Percentiles rank a stretch among this genome's conserved stretches.
Evolutionary conservation across 768 basidiomycete species (phyloP).

Genomic region (Lactarius evosmus): DNA sequence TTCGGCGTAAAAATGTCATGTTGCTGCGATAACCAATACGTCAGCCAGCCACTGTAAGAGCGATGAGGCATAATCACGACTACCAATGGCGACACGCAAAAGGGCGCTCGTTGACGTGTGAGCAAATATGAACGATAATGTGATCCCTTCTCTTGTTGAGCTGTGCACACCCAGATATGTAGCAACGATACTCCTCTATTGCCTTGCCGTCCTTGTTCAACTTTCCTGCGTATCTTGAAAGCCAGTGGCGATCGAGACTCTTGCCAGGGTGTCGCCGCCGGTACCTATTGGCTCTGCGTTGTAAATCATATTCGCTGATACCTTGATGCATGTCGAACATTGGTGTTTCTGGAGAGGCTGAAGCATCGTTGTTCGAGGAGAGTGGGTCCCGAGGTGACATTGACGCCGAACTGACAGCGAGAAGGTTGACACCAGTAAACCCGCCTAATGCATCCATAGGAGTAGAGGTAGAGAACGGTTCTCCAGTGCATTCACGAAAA

Average conservation of each 20-base stretch:
- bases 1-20: constrained; percentile 65
- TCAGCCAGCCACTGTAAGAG: constrained; percentile 21
- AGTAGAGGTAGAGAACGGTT: not conserved
- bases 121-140: constrained; percentile 69
- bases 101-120: constrained; percentile 65
- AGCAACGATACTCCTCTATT: constrained; percentile 62
- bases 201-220: constrained; percentile 56
- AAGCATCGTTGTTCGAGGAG: not conserved
- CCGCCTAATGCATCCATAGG: not conserved
- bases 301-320: constrained; percentile 51
- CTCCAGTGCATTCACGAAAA: not conserved
- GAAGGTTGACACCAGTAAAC: not conserved
- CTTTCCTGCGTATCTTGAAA: constrained; percentile 65
- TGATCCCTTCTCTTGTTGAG: constrained; percentile 71
- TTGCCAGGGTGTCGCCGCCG: constrained; percentile 50
- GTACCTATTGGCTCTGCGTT: constrained; percentile 53
- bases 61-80: not conserved
- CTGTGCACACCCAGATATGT: constrained; percentile 62
- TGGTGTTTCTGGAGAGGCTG: constrained; percentile 37
- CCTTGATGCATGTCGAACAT: constrained; percentile 64
- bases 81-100: constrained; percentile 66
- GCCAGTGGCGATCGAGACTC: constrained; percentile 63
- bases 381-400: not conserved
- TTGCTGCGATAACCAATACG: constrained; percentile 39
- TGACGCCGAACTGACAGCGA: not conserved